A percentile compares a stretch with the other conserved stretches of the same genome.
Conservation (phyloP, 2,329 filamentous ascomycete genomes). For the Fusarium sterilihyphosum region DNA sequence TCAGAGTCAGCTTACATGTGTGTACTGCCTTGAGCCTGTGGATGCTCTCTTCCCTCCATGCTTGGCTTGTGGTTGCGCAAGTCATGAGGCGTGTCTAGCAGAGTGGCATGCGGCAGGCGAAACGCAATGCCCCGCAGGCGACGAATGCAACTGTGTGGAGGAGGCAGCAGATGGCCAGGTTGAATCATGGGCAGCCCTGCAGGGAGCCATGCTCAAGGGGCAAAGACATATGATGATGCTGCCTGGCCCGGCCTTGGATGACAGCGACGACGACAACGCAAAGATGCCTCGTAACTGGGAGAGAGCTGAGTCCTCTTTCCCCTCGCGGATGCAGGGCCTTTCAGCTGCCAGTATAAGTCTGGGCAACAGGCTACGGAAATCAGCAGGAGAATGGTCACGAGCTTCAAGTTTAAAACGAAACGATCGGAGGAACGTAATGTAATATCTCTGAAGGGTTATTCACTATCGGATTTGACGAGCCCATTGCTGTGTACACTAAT, state of each 20-base stretch:
- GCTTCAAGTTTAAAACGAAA: conserved; percentile 53
- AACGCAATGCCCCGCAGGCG: conserved; percentile 68
- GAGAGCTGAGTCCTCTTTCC: conserved; percentile 39
- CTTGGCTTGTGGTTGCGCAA: conserved; percentile 70
- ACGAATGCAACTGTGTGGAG: conserved; percentile 70
- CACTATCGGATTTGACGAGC: conserved; percentile 2
- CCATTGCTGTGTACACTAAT: background rate
- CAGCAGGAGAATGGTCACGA: conserved; percentile 58
- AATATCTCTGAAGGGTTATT: background rate
- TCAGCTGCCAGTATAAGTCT: conserved; percentile 58
- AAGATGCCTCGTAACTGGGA: conserved; percentile 43
- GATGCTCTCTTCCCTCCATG: conserved; percentile 69
- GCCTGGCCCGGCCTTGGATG: conserved; percentile 44
- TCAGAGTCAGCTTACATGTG: conserved; percentile 68
- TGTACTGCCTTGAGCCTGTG: conserved; percentile 70
- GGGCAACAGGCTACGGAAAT: conserved; percentile 59
- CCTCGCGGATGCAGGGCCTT: conserved; percentile 37
- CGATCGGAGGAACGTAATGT: conserved; percentile 37
- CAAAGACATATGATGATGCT: conserved; percentile 39
- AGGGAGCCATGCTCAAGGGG: conserved; percentile 50
- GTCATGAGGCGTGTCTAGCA: conserved; percentile 67
- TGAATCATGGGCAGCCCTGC: conserved; percentile 67
- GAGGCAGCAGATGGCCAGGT: conserved; percentile 67
- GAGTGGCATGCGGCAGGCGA: conserved; percentile 69
- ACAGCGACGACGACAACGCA: conserved; percentile 45